Conservation (phyloP, 2,329 filamentous ascomycete species). For the Neophaeococcomyces mojaviensis region DNA sequence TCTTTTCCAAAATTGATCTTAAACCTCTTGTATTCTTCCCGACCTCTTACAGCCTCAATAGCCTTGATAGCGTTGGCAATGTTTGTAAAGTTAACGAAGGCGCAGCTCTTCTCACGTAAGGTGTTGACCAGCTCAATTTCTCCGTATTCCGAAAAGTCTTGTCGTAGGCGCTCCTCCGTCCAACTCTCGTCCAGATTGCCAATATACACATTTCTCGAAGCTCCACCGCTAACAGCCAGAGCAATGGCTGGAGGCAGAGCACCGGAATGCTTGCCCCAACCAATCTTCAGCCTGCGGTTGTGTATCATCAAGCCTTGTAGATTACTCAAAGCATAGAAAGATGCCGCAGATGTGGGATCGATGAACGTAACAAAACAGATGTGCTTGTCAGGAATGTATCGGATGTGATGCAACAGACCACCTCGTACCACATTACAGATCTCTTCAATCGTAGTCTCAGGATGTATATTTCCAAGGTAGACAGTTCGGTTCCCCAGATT, state of each 20-base stretch:
- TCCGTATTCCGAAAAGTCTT: slow-evolving; percentile 95
- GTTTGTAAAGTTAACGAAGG: slow-evolving; percentile 99
- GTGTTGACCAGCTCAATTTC: slow-evolving; percentile 98
- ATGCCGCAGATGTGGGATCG: slow-evolving; percentile 92
- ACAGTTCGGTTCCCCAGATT: slow-evolving; percentile 97
- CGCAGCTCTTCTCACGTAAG: slow-evolving; percentile 95
- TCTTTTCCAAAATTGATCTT: slow-evolving; percentile 99
- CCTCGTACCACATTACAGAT: slow-evolving; percentile 98
- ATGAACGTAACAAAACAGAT: slow-evolving; percentile 99
- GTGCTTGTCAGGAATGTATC: slow-evolving; percentile 99
- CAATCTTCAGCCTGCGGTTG: slow-evolving; percentile 94
- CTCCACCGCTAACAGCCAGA: slow-evolving; percentile 88
- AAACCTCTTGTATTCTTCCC: slow-evolving; percentile 95
- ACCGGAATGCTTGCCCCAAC: slow-evolving; percentile 98
- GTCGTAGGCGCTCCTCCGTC: slow-evolving; percentile 89
- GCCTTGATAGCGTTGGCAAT: slow-evolving; percentile 99
- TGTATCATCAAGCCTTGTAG: slow-evolving; percentile 98
- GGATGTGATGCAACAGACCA: slow-evolving; percentile 91
- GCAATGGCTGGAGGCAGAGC: slow-evolving; percentile 93
- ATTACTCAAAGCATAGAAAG: slow-evolving; percentile 96
- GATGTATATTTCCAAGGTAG: slow-evolving; percentile 97
- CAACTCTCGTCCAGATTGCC: slow-evolving; percentile 95
- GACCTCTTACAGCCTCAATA: slow-evolving; percentile 88
- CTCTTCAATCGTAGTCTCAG: slow-evolving; percentile 97
- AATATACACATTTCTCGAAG: slow-evolving; percentile 97